These are phyloP conservation scores for Piedraia hortae DNA, from an alignment of 2,329 filamentous ascomycete species.

Conservation along the genomic window DNA sequence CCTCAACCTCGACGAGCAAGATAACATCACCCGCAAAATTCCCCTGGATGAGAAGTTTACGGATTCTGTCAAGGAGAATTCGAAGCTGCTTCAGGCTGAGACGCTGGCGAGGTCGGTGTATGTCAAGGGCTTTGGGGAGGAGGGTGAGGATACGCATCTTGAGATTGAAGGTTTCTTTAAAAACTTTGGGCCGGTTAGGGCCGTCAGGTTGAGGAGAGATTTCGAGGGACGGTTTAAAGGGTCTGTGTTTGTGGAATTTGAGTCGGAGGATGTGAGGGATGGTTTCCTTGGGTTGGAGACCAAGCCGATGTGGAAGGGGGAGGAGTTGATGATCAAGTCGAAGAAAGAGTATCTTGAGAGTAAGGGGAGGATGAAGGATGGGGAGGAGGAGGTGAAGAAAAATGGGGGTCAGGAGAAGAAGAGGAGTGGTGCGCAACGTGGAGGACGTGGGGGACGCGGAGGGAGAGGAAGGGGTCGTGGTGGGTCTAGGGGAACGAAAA, in stretches of 20 bases:
- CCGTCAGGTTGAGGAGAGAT: conserved; percentile 62
- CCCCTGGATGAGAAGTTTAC: conserved; percentile 27
- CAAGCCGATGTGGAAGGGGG: conserved; percentile 58
- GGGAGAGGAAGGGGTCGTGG: conserved; percentile 1
- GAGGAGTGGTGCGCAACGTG: neutral
- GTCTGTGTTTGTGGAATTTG: conserved; percentile 86
- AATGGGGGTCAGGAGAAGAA: neutral
- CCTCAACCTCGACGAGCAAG: conserved; percentile 46
- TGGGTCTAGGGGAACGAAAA: too few species aligned
- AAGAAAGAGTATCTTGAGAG: conserved; percentile 55
- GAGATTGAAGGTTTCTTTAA: conserved; percentile 84
- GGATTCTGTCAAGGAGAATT: conserved; percentile 24
- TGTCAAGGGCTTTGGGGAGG: conserved; percentile 77
- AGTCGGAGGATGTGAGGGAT: conserved; percentile 46
- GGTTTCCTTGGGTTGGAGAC: conserved; percentile 57
- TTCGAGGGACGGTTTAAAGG: conserved; percentile 63
- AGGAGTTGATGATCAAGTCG: conserved; percentile 54
- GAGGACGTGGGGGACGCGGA: conserved; percentile 1
- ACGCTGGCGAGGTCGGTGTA: conserved; percentile 55
- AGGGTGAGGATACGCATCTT: conserved; percentile 63
- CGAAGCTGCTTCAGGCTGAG: conserved; percentile 31
- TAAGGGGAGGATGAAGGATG: neutral
- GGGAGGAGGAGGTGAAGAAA: neutral
- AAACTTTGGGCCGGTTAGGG: conserved; percentile 49
- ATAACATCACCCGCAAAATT: conserved; percentile 48